phyloP scores from a whole-genome alignment of 169 alveolate species.

The Theileria luwenshuni region DNA sequence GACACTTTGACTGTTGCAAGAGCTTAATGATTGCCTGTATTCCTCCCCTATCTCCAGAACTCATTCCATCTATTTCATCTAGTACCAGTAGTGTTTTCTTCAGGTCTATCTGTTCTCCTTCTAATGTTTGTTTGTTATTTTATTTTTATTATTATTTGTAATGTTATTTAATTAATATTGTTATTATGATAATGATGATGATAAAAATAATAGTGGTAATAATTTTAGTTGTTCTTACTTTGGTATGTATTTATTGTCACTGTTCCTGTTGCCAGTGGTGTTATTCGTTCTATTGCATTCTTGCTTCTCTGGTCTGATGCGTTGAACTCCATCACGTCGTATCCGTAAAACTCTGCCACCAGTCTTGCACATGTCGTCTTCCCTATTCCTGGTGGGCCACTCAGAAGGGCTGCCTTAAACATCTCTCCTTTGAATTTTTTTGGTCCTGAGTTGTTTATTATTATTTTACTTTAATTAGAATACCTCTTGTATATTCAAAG shows the following conservation, averaged over 20 bases:
- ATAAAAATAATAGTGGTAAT: too few species aligned
- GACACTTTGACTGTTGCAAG: constrained; percentile 91
- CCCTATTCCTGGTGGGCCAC: constrained; percentile 99
- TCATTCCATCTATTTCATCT: constrained; percentile 99
- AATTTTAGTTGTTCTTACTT: too few species aligned
- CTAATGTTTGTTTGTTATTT: too few species aligned
- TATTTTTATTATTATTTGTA: too few species aligned
- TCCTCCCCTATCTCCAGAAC: constrained; percentile 98
- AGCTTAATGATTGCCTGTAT: constrained; percentile 91
- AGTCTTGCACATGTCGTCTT: constrained; percentile 95
- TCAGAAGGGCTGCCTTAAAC: constrained; percentile 88
- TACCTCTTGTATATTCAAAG: constrained; percentile 75
- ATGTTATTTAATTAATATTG: too few species aligned
- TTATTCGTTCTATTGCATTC: constrained; percentile 84
- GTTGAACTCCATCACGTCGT: constrained; percentile 91
- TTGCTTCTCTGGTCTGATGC: constrained; percentile 96
- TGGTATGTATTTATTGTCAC: constrained; percentile 63
- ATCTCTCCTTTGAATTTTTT: not conserved
- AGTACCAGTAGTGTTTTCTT: constrained; percentile 82
- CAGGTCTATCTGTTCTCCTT: too few species aligned
- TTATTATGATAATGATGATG: too few species aligned
- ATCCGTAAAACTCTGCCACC: constrained; percentile 87
- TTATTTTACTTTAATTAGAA: constrained; percentile 85
- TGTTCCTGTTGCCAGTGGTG: constrained; percentile 82
- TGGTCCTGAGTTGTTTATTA: not conserved